Evolutionary conservation across 768 basidiomycete genomes (phyloP), one percentile per base, ranked within the genome.

Genomic region (Dioszegia hungarica): DNA sequence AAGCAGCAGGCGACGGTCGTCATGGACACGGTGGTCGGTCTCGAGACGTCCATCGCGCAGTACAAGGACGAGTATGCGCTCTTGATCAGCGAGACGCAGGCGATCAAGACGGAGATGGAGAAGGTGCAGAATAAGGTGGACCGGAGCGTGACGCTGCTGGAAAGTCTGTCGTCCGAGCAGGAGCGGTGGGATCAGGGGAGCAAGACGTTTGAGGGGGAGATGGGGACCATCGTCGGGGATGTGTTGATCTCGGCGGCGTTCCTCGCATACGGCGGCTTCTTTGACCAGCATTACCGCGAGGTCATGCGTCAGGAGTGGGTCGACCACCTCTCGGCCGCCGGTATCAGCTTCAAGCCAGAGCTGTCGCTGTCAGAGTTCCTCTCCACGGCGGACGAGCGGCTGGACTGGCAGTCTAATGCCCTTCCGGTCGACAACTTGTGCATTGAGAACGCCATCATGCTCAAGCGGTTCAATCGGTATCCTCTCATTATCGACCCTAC

Each of bases 361-460:
- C 83, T 98, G 4, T 89, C 91, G 0, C 83, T 97, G 65, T 85
- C 90, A 0, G 95, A 99, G 69, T 99, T 94, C 75, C 82, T 98
- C 34, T 97, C 95, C 5, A 93, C 94, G 2, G 92, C 93, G 0
- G 95, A 98, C 70, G 90, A 98, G 70, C 88, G 94, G 39, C 82
- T 95, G 60, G 85, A 82, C 66, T 99, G 93, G 95, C 91, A 94
- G 77, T 88, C 90, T 28, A 92, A 91, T 70, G 87, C 90, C 0
- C 81, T 98, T n/a, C 95, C 95, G 1, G 86, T 90, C 5, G 93
- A 99, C 77, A 92, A 89, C 61, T 80, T 99, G 41, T 97, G 91
- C 63, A 90, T 89, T 0, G 95, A 98, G 79, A 99, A 99, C 72
- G 95, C 95, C n/a, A 92, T 98, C 61, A 98, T 98, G 91, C 84